Conservation (phyloP, 2,329 filamentous ascomycete species). For the Diplodia intermedia region DNA sequence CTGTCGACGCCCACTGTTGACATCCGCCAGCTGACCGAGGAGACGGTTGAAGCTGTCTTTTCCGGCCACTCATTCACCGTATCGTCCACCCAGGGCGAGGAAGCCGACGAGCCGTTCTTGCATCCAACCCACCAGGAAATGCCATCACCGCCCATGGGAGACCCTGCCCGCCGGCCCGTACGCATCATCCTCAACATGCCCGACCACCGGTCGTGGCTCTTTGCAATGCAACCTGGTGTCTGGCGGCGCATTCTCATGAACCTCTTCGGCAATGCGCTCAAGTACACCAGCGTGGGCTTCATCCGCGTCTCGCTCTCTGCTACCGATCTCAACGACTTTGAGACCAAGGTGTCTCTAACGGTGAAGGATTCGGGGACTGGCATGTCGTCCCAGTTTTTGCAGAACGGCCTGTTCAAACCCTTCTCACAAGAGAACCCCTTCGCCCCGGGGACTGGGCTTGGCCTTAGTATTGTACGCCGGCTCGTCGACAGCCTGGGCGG, state of each 20-base stretch:
- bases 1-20: slow-evolving; percentile 36
- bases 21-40: slow-evolving; percentile 45
- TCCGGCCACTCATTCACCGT: slow-evolving; percentile 10
- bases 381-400: slow-evolving; percentile 49
- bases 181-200: slow-evolving; percentile 61
- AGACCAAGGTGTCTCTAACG: slow-evolving; percentile 37
- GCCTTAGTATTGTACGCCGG: slow-evolving; percentile 49
- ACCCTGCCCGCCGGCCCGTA: neutral
- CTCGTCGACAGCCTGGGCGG: slow-evolving; percentile 48
- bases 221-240: slow-evolving; percentile 62
- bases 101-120: neutral
- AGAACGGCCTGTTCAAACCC: slow-evolving; percentile 46
- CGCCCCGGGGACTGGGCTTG: slow-evolving; percentile 48
- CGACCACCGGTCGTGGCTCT: slow-evolving; percentile 56
- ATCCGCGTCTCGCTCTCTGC: neutral
- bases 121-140: neutral
- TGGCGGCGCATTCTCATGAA: slow-evolving; percentile 65
- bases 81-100: neutral
- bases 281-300: slow-evolving; percentile 57
- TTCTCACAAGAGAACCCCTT: slow-evolving; percentile 50
- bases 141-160: neutral
- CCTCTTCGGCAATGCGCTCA: slow-evolving; percentile 67
- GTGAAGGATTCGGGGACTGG: slow-evolving; percentile 49
- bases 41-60: slow-evolving; percentile 46
- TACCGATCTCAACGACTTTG: neutral